phyloP scores from a whole-genome alignment of 1,284 basidiomycete genomes.

The Caloboletus firmus region DNA sequence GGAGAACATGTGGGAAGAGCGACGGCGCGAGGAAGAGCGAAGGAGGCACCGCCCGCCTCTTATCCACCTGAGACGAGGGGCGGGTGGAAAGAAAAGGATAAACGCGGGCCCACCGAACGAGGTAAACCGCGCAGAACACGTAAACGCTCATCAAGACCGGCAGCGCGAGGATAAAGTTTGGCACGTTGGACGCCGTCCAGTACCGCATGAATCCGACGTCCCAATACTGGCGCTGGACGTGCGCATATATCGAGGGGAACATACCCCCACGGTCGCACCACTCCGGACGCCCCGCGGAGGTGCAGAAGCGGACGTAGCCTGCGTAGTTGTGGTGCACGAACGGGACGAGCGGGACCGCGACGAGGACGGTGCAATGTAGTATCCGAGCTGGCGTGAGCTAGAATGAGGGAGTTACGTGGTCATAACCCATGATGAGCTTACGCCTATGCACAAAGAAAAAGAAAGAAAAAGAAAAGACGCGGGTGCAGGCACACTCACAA shows the following conservation, averaged over 20 bases:
- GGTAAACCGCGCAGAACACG: constrained; percentile 45
- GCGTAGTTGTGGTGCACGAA: constrained; percentile 70
- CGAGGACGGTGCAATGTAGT: constrained; percentile 41
- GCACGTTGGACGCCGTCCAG: constrained; percentile 81
- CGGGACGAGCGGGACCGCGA: constrained; percentile 55
- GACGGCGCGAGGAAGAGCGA: constrained; percentile 38
- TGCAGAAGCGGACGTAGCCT: constrained; percentile 71
- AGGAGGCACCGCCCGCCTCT: not conserved
- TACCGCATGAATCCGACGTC: constrained; percentile 83
- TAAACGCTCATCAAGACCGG: constrained; percentile 60
- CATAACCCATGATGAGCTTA: not conserved
- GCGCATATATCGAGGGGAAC: constrained; percentile 77
- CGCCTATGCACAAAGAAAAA: not conserved
- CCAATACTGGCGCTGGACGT: constrained; percentile 89
- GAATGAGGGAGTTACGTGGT: not conserved
- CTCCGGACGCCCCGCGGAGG: constrained; percentile 15
- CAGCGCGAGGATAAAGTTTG: constrained; percentile 82
- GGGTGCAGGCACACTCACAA: constrained; percentile 19
- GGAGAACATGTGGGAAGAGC: constrained; percentile 65
- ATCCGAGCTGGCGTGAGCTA: constrained; percentile 38
- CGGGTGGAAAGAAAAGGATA: constrained; percentile 8
- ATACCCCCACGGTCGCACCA: constrained; percentile 61
- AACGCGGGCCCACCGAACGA: constrained; percentile 26
- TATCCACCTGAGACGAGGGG: not conserved
- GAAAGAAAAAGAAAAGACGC: not conserved